Conservation (phyloP, 78 protist genomes). For the Kipferlia bialata region DNA sequence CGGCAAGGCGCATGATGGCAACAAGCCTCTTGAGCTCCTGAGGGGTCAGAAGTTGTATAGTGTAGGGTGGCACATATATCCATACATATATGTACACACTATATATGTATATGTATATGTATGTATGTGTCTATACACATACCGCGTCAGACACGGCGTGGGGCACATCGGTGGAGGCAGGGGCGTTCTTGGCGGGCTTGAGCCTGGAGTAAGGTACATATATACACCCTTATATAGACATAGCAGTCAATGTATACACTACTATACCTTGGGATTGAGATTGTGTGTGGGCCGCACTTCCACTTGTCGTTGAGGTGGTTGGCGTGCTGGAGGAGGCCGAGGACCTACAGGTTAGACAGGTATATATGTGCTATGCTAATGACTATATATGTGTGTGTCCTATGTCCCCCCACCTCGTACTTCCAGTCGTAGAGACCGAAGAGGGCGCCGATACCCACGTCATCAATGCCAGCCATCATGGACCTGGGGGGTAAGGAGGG, state of each 20-base stretch:
- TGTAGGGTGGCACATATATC: neutral
- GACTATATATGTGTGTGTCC: too few relatives aligned
- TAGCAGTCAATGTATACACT: too few relatives aligned
- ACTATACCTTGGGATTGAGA: conserved; percentile 2
- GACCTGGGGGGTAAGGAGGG: too few relatives aligned
- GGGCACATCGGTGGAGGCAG: neutral
- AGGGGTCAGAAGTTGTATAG: too few relatives aligned
- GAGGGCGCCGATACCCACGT: conserved; percentile 9
- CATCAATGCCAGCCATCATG: neutral
- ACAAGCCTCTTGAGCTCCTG: conserved; percentile 4
- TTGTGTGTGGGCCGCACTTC: conserved; percentile 21
- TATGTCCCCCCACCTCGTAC: conserved; percentile 3
- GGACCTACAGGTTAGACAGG: too few relatives aligned
- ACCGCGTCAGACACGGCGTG: neutral
- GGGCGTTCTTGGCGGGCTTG: neutral
- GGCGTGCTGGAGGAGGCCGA: conserved; percentile 17
- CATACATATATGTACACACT: too few relatives aligned
- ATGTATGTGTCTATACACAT: neutral
- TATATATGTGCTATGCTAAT: too few relatives aligned
- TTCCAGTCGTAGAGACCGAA: conserved; percentile 12
- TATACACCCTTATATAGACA: neutral
- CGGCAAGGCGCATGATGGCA: neutral
- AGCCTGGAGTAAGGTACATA: too few relatives aligned
- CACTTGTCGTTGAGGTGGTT: neutral
- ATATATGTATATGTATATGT: too few relatives aligned